Conservation (phyloP, 2,329 filamentous ascomycete species). For the Aureobasidium uvarum region DNA sequence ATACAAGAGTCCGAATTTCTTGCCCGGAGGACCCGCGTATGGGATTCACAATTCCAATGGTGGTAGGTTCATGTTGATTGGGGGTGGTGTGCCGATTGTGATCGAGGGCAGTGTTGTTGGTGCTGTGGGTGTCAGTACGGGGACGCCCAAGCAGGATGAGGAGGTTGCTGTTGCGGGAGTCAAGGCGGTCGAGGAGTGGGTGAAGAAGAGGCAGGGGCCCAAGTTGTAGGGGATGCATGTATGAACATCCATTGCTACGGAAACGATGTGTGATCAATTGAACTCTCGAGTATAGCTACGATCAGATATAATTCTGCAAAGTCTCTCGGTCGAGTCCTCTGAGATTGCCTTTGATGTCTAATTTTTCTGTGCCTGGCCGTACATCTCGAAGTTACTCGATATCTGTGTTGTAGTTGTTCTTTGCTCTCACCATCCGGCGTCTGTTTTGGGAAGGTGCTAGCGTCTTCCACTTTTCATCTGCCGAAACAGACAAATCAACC, state of each 20-base stretch:
- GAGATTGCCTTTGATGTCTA: neutral
- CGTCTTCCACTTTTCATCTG: neutral
- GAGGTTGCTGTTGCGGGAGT: conserved; percentile 54
- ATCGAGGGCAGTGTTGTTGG: conserved; percentile 53
- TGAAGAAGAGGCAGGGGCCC: conserved; percentile 39
- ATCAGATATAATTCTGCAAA: neutral
- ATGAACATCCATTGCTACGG: neutral
- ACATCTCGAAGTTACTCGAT: neutral
- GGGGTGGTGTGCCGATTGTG: conserved; percentile 54
- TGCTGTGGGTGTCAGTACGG: conserved; percentile 56
- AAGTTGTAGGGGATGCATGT: conserved; percentile 36
- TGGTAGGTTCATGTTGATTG: conserved; percentile 55
- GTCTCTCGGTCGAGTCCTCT: neutral
- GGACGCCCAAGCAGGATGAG: conserved; percentile 55
- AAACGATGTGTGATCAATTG: neutral
- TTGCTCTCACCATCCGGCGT: neutral
- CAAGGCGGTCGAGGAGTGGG: conserved; percentile 46
- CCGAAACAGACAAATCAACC: neutral
- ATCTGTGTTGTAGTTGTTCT: neutral
- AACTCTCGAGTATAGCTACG: neutral
- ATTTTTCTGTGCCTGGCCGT: neutral
- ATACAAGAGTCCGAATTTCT: conserved; percentile 53
- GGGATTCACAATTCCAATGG: conserved; percentile 55
- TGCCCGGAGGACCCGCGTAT: conserved; percentile 54
- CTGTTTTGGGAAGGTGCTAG: conserved; percentile 1